Base-by-base conservation (phyloP, 129 eudicot species). In the Flaveria bidentis region DNA sequence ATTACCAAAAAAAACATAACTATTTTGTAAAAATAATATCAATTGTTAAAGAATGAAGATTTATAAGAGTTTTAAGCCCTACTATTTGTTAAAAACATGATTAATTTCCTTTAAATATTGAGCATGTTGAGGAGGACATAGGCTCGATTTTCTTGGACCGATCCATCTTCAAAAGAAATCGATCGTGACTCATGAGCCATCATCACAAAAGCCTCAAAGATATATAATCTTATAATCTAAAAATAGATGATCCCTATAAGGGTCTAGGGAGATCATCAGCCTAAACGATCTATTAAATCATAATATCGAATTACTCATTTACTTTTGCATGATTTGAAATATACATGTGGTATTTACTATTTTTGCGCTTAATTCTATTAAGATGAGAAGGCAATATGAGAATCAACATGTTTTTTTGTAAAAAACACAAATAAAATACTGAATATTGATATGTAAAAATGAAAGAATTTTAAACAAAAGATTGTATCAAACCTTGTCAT, bases 401-500 rank as follows among this genome's bases (percentile, higher is more conserved):
- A 77, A 56, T 78, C 30, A 69, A 9, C 57, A 53, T 53, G 16
- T 45, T 2, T 46, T 75, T 69, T 2, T 2, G 4, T 22, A 8
- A 18, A 11, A n/a, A 36, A 41, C 39, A 15, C 15, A 76, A 22
- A 67, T 77, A 53, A 61, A 46, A 60, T 8, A 78, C 0, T 30
- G 49, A 78, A 6, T n/a, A 33, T 20, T 28, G 60, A 12, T 50
- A 50, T 2, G 46, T 36, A 11, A 75, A 36, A 20, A n/a, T 3
- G 30, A 7, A 72, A 61, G 25, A 60, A 47, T 20, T n/a, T 4
- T 39, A 58, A 58, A 52, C 23, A 72, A 52, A 33, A 72, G 26
- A 10, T 22, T 8, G 16, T 67, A 17, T 51, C 85, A 46, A 58
- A 92, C 97, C 97, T 88, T 90, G 72, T 93, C 95, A 60, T 85